A percentile compares a stretch with the other conserved stretches of the same genome.
phyloP scores from a whole-genome alignment of 208 protist genomes.

The Crithidia brevicula region DNA sequence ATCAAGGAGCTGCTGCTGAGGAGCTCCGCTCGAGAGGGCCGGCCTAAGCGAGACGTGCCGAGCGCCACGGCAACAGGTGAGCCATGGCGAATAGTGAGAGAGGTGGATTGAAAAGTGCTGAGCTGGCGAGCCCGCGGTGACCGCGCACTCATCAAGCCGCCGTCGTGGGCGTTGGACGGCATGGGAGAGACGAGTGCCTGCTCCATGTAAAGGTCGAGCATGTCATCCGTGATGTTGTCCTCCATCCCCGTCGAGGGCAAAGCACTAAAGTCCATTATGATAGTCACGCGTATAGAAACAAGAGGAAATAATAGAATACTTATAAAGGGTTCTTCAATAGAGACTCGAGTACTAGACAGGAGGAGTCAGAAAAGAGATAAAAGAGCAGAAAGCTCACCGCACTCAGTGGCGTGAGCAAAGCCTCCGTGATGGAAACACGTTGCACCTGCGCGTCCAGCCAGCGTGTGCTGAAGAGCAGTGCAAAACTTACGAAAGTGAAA shows the following conservation, averaged over 20 bases:
- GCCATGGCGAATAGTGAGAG: neutral
- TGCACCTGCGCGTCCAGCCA: too few relatives aligned
- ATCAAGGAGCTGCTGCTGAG: constrained; percentile 3
- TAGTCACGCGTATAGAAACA: neutral
- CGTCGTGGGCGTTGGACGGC: neutral
- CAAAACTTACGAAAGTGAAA: too few relatives aligned
- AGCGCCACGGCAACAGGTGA: neutral
- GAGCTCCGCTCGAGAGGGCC: neutral
- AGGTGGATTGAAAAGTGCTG: neutral
- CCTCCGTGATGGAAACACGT: too few relatives aligned
- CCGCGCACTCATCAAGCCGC: neutral
- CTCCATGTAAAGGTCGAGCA: constrained; percentile 27
- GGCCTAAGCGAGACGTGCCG: neutral
- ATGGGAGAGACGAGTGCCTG: neutral
- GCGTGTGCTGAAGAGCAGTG: too few relatives aligned
- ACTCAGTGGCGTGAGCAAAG: too few relatives aligned
- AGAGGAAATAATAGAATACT: too few relatives aligned
- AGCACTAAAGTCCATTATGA: constrained; percentile 18
- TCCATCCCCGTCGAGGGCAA: constrained; percentile 17
- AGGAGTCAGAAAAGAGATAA: too few relatives aligned
- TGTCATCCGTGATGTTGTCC: constrained; percentile 38
- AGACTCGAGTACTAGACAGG: too few relatives aligned
- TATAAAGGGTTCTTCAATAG: too few relatives aligned
- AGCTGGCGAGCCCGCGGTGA: neutral
- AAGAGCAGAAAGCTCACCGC: too few relatives aligned